Base-by-base conservation (phyloP, 495 filamentous ascomycete species). In the Mycothermus thermophilus region DNA sequence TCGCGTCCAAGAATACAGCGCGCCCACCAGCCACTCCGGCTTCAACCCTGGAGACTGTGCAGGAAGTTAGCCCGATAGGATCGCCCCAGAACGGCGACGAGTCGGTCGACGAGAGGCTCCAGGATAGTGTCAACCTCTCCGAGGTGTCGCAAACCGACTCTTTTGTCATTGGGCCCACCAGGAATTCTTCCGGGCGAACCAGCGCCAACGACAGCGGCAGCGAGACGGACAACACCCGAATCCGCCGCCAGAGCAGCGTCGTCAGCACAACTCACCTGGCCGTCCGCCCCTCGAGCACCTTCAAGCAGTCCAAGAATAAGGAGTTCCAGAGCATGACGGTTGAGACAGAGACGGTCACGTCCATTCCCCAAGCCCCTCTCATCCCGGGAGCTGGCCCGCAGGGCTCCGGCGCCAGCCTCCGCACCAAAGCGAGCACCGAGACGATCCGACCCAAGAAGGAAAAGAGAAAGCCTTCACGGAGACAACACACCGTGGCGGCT, bases 271-370 rank as follows among this genome's bases (percentile, higher is more conserved):
- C n/a, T n/a, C n/a, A n/a, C n/a, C n/a, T n/a, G n/a, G n/a, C n/a
- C n/a, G 59, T 55, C 32, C 48, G 51, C 17, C 46, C 57, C 28
- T 65, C 58, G 42, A 63, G 59, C 37, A 46, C 44, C 30, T 46
- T 39, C 31, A 42, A 43, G 13, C 68, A 62, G 62, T 71, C 22
- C 73, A 84, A 59, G 64, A 71, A 63, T 10, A 61, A 70, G 26
- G 87, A 95, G 50, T 72, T 82, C 20, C 77, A 78, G 47, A 93
- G 83, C 44, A 97, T 97, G 90, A 95, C 83, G 24, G 88, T 97
- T 9, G 90, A 97, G 59, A 96, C 90, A 3, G 90, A 97, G 62
- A 92, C 85, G 4, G 92, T 97, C 31, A 80, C 72, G 22, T 88
- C 90, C 11, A 82, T 94, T 22, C 85, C 83, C 5, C 88, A 92